Evolutionary conservation across 2,329 filamentous ascomycete genomes (phyloP), one percentile per base, ranked within the genome.

Genomic region (Colletotrichum melonis): DNA sequence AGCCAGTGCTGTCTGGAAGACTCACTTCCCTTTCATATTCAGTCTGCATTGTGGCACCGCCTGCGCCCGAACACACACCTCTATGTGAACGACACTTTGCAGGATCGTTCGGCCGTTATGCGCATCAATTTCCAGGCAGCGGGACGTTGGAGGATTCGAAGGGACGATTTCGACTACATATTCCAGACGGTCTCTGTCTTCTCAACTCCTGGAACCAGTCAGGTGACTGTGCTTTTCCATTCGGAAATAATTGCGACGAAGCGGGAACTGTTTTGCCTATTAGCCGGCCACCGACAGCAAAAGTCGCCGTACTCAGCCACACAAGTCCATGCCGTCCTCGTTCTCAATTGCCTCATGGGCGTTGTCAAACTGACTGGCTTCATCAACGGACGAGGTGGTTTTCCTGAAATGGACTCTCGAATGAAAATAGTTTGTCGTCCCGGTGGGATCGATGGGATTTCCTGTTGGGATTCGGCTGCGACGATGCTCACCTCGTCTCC

Each of bases 231-330:
- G 6, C 2, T 59, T 72, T 46, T 42, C 32, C 30, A 22, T 64
- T 58, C 14, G 65, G 69, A 64, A 69, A 59, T n/a, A 28, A 55
- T 58, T 64, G 66, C 58, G 58, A 54, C 16, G 54, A 24, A 14
- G 38, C 35, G 14, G 52, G 42, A 49, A 55, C 2, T 46, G 54
- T 59, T 64, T 59, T 49, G 42, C 42, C 42, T 49, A 3, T 19
- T n/a, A n/a, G 56, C 38, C 26, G 38, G 58, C 16, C 49, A 12
- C 28, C 14, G 30, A 19, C 24, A 42, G 54, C 24, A 22, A 55
- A 63, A 58, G 57, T 54, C 58, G 42, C 69, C 65, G 57, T 56
- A 35, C 62, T 56, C 38, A 26, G 56, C 49, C 11, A 16, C 19
- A 46, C 38, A 24, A 42, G 19, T n/a, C 28, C n/a, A 32, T 38